Base-by-base conservation (phyloP, 1,139 yeast species). In the Nadsonia commutata region DNA sequence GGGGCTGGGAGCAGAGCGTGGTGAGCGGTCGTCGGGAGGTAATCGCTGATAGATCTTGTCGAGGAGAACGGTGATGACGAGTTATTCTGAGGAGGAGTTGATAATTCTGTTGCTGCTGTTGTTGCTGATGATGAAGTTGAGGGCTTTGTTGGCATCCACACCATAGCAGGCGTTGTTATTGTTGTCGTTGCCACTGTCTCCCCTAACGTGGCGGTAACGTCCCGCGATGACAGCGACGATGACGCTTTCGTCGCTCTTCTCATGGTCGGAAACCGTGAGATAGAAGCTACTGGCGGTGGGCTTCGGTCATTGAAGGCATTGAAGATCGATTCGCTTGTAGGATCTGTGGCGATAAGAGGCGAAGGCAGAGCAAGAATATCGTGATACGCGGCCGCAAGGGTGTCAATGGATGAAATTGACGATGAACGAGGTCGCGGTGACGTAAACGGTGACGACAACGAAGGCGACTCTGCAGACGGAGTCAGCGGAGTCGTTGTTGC, bases 321-420 rank as follows among this genome's bases (percentile, higher is more conserved):
- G 45, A 54, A 52, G 3, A 54, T 46, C 2, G 45, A 43, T 16
- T 43, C 44, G 22, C 45, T 43, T 43, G 33, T 42, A 33, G 40
- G 43, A 20, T 45, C 49, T 5, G 43, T 36, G 37, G 50, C 50
- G 2, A 56, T 50, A n/a, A 56, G 44, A 2, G 63, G 63, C 13
- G 62, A 58, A 2, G 63, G 62, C n/a, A 59, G 49, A 1, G 60
- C 56, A 2, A 56, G 49, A 18, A 59, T 47, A 33, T 56, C 61
- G 40, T 43, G 39, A 40, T 41, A 48, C 17, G 37, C 18, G 13
- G 49, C 13, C 3, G 45, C 39, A 16, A 18, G 27, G 38, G 39
- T 18, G 41, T 37, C 38, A 37, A 33, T 9, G 23, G 43, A 20
- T 36, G 41, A 22, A 9, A 43, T 20, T 21, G 46, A 36, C 3